A percentile compares a stretch with the other conserved stretches of the same genome.
Evolutionary conservation across 768 basidiomycete species (phyloP).

Genomic region (Boletus bicolor): DNA sequence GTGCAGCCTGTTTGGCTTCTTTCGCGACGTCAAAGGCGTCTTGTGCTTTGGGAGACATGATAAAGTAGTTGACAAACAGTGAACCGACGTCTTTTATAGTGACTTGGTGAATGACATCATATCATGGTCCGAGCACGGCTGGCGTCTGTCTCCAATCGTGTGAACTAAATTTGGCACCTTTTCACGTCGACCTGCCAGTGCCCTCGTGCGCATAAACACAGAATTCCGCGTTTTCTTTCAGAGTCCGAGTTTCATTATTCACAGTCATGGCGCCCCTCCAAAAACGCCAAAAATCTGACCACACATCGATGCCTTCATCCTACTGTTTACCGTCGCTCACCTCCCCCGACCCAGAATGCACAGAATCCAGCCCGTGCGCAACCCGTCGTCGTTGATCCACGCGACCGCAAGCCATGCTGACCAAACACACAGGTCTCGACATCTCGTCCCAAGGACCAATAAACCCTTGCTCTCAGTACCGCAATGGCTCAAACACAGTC

Average conservation of each 20-base stretch:
- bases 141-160: neutral
- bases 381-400: too few relatives aligned
- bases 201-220: neutral
- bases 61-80: neutral
- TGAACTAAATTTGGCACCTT: neutral
- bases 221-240: neutral
- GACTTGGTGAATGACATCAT: neutral
- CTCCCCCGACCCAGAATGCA: neutral
- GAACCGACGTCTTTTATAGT: neutral
- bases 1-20: neutral
- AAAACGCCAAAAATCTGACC: neutral
- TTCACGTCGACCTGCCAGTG: too few relatives aligned
- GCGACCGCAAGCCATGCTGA: neutral
- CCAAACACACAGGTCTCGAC: constrained; percentile 1
- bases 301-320: neutral
- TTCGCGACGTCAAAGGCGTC: neutral
- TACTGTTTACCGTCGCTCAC: neutral
- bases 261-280: neutral
- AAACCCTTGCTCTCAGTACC: neutral
- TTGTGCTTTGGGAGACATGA: neutral
- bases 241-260: neutral
- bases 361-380: constrained; percentile 5
- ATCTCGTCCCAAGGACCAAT: neutral
- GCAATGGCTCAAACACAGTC: neutral
- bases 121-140: neutral